These are phyloP conservation scores for Phytophthora constricta DNA, from an alignment of 352 stramenopile genomes.

Conservation along the genomic window DNA sequence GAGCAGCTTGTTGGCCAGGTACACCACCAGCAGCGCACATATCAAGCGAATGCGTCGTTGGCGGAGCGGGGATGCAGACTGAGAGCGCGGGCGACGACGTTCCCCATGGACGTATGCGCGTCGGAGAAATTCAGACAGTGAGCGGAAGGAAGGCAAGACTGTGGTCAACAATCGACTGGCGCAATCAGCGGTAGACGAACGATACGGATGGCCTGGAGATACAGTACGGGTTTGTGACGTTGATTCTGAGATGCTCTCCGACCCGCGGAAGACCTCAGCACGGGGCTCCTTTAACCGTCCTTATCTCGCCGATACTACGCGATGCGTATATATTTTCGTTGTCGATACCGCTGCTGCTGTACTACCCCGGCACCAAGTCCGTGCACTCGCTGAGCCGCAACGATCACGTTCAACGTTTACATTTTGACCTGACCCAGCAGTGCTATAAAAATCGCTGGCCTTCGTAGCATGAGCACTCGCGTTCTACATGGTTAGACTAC, in stretches of 20 bases:
- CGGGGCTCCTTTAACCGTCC: no score
- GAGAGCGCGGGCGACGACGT: slow-evolving; percentile 12
- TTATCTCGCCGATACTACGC: no score
- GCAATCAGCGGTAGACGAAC: slow-evolving; percentile 20
- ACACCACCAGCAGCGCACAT: slow-evolving; percentile 19
- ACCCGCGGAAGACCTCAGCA: no score
- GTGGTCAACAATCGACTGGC: slow-evolving; percentile 3
- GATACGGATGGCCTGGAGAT: no score
- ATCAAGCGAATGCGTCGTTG: slow-evolving; percentile 13
- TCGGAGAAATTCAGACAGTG: slow-evolving; percentile 22
- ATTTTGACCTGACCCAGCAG: slow-evolving; percentile 9
- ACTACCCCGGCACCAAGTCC: slow-evolving; percentile 1
- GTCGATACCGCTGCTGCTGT: neutral
- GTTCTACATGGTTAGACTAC: no score
- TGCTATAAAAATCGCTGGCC: no score
- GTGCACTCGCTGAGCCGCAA: slow-evolving; percentile 1
- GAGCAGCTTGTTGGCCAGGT: slow-evolving; percentile 28
- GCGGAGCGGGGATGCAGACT: neutral
- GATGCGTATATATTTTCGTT: no score
- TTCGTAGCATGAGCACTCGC: no score
- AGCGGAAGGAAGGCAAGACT: neutral
- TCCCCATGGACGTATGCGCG: slow-evolving; percentile 25
- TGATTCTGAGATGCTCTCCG: no score
- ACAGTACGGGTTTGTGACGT: no score
- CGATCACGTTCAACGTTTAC: slow-evolving; percentile 16